Conservation (phyloP, 2,329 filamentous ascomycete species). For the Cladobotryum mycophilum region DNA sequence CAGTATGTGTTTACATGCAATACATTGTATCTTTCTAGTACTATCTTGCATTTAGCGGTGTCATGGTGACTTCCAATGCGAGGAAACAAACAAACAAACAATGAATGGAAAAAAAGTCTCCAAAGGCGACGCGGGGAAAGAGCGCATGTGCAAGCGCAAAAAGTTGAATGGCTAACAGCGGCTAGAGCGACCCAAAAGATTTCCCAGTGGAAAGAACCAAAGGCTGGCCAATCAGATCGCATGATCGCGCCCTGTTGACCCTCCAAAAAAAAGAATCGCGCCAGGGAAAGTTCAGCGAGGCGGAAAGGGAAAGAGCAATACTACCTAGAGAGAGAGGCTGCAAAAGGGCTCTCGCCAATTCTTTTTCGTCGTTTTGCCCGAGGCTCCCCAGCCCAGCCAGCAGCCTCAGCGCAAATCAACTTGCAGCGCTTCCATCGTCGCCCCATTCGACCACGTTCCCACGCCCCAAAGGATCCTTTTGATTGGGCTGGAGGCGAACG, state of each 20-base stretch:
- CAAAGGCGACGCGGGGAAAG: constrained; percentile 7
- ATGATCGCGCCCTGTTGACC: constrained; percentile 13
- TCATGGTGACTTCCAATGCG: too few species aligned
- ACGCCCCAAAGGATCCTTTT: not conserved
- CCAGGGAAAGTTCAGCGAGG: constrained; percentile 9
- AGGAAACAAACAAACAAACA: too few species aligned
- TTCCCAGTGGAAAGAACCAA: not conserved
- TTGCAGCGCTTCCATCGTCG: not conserved
- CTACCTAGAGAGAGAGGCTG: constrained; percentile 3
- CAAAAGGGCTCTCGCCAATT: constrained; percentile 9
- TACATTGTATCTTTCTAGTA: too few species aligned
- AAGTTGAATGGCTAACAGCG: constrained; percentile 4
- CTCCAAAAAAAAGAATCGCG: constrained; percentile 13
- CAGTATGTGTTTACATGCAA: too few species aligned
- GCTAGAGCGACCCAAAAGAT: constrained; percentile 9
- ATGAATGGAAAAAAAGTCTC: not conserved
- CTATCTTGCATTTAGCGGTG: too few species aligned
- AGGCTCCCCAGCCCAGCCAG: constrained; percentile 11
- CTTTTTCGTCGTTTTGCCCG: constrained; percentile 14
- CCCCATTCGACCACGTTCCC: constrained; percentile 2
- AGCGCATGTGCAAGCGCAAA: constrained; percentile 1
- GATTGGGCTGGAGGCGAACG: constrained; percentile 41
- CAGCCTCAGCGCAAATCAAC: not conserved
- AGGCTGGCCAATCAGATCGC: constrained; percentile 18
- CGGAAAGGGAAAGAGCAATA: not conserved